phyloP scores from a whole-genome alignment of 1,284 basidiomycete species.

The Heterobasidion parviporum region DNA sequence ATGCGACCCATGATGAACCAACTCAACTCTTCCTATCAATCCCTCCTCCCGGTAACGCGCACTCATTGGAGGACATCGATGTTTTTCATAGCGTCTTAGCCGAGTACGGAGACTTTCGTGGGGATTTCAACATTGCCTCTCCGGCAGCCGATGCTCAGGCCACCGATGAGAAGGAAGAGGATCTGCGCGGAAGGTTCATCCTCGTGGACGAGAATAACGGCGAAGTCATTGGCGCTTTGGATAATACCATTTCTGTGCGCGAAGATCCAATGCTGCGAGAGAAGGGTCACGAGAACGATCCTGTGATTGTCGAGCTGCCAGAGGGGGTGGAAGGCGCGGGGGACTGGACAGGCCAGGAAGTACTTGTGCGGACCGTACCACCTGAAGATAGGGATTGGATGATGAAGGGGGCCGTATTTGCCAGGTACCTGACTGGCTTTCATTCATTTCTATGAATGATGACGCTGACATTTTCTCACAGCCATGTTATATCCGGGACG shows the following conservation, averaged over 20 bases:
- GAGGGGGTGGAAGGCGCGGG: conserved; percentile 20
- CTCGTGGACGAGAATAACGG: conserved; percentile 71
- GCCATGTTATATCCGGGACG: conserved; percentile 61
- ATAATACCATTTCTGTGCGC: conserved; percentile 44
- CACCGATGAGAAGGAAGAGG: conserved; percentile 22
- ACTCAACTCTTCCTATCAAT: conserved; percentile 34
- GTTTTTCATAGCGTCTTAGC: conserved; percentile 62
- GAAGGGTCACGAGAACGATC: conserved; percentile 46
- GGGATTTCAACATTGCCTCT: not conserved
- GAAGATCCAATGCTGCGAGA: conserved; percentile 48
- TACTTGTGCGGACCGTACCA: conserved; percentile 52
- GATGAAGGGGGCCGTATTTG: conserved; percentile 56
- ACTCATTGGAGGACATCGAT: conserved; percentile 51
- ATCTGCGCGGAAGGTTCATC: conserved; percentile 61
- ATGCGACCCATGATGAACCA: conserved; percentile 11
- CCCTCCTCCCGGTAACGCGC: conserved; percentile 22
- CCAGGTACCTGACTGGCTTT: conserved; percentile 40
- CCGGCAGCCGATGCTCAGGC: conserved; percentile 5
- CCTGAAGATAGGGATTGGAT: conserved; percentile 70
- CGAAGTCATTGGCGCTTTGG: conserved; percentile 67
- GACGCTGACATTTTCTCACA: conserved; percentile 16
- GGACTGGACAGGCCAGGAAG: conserved; percentile 37
- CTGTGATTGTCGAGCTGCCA: conserved; percentile 69
- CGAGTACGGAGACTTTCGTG: conserved; percentile 52
- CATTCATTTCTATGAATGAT: not conserved